Evolutionary conservation across 805 yeast species (phyloP), one percentile per base, ranked within the genome.

Genomic region (Schwanniomyces pseudopolymorphus): DNA sequence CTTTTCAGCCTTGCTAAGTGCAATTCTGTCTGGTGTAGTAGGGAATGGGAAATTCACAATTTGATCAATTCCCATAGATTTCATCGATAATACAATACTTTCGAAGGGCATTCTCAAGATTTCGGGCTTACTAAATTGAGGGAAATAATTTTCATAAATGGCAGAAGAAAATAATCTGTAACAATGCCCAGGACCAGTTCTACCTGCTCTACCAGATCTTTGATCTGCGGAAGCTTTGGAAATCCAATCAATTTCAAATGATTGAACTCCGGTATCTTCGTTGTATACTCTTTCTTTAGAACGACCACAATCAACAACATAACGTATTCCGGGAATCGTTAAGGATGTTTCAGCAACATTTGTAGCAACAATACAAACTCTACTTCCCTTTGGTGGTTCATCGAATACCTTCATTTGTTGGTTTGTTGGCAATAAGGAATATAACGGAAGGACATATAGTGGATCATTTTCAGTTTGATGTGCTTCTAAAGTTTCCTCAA

Each of bases 181-280:
- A 63, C 97, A 89, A 60, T 94, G 98, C 48, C 99, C 99, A 0
- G 99, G 97, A 0, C 98, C 99, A 0, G 97, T 91, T 77, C 98
- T 85, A 62, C 97, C 98, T 42, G 98, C 98, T 74, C 98, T 84
- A 61, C 98, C 98, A 16, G 95, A 71, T 70, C 99, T 79, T 72
- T 94, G 99, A 54, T 83, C 94, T 0, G 98, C 92, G 48, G 96
- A 86, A 1, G 99, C 99, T 58, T 94, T 90, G 40, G 96, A 86
- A 3, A 91, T 75, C 97, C 97, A 94, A 45, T 81, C 86, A 42
- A 94, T 77, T 59, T 88, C 94, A 66, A 87, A 95, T 49, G 95
- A 87, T 67, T 92, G 98, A 27, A 94, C 96, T 3, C 96, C 96
- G 10, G 89, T 87, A 25, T 81, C 83, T 53, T 86, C 87, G 52